Base-by-base conservation (phyloP, 1,139 yeast species). In the Candida sp. region DNA sequence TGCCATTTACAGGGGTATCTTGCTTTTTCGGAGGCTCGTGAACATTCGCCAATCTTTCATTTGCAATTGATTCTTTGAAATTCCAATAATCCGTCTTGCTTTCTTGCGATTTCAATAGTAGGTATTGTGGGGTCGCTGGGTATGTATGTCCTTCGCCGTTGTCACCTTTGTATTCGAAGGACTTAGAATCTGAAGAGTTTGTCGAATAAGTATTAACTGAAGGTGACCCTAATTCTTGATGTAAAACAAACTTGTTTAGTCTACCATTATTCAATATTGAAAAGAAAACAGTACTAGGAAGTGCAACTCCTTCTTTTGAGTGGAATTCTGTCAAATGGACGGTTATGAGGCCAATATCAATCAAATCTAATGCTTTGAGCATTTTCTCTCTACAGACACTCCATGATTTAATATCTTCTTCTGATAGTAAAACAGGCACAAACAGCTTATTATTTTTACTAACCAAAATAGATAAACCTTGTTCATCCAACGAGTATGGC, bases 271-370 rank as follows among this genome's bases (percentile, higher is more conserved):
- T 70, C 12, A 66, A 49, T 5, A 66, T 54, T 2, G 57, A 53
- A 1, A 69, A 53, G 2, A 83, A 54, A 2, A 65, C 57, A 30
- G 73, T 73, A 34, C 87, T 70, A 1, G 82, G 68, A 19, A 90
- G 61, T 0, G 82, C 73, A 4, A 71, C 78, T 4, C 96, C 97
- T 38, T 80, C 79, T 4, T 70, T 70, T 40, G 82, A 73, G 12
- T 81, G 80, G 57, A 83, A 81, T 39, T 89, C 96, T 0, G 96
- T 87, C 49, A 89, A 63, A 54, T 84, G 90, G 39, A 84, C 69
- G 0, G 81, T 63, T 29, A 79, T 63, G 3, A 41, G 36, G 0
- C 77, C 78, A 5, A 64, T 61, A 9, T 70, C 66, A 5, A 68
- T 61, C 19, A 82, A 54, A 5, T 66, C 74, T 21, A 82, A 57